Conservation (phyloP, 2,329 filamentous ascomycete genomes). For the Colletotrichum agaves region DNA sequence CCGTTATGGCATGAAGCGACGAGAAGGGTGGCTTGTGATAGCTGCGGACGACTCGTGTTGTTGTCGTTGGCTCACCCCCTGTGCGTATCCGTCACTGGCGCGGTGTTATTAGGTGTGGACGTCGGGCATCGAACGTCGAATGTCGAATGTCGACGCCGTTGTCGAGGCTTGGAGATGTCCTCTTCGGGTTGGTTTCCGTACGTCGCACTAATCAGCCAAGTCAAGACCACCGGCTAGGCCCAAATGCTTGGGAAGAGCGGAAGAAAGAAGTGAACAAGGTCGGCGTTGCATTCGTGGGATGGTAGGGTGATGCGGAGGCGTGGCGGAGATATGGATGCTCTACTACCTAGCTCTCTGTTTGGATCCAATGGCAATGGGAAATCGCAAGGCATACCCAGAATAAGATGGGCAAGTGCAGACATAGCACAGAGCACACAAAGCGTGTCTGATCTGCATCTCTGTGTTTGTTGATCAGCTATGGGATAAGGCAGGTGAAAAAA, state of each 20-base stretch:
- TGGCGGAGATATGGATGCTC: conserved; percentile 2
- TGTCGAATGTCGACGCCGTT: background rate
- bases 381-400: no score
- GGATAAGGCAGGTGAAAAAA: background rate
- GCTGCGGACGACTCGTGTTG: conserved; percentile 4
- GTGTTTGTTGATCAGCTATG: background rate
- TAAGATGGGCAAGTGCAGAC: background rate
- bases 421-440: conserved; percentile 15
- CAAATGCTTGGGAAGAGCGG: background rate
- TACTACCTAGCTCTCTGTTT: conserved; percentile 17
- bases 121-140: background rate
- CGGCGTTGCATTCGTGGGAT: background rate
- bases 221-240: conserved; percentile 1
- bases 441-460: background rate
- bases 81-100: background rate
- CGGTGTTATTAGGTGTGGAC: background rate
- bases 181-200: conserved; percentile 1
- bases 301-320: background rate
- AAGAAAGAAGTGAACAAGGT: background rate
- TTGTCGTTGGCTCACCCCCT: conserved; percentile 2
- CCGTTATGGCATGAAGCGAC: conserved; percentile 1
- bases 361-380: background rate
- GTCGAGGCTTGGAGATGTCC: conserved; percentile 6
- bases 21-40: conserved; percentile 15
- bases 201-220: background rate